Conservation (phyloP, 306 rosid genomes). For the Fragaria nilgerrensis region DNA sequence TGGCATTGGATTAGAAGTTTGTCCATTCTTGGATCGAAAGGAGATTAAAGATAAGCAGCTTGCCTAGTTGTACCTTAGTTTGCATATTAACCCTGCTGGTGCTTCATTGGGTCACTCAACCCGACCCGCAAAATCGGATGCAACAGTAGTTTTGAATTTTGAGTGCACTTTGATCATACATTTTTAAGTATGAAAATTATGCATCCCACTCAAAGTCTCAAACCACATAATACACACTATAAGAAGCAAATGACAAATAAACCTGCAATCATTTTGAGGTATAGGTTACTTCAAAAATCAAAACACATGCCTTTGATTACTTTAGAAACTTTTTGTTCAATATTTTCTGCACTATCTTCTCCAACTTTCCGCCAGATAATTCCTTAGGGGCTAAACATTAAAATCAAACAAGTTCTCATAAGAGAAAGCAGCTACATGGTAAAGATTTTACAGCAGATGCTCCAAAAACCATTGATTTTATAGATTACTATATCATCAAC, state of each 20-base stretch:
- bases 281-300: not conserved
- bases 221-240: too few relatives aligned
- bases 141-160: not conserved
- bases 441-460: not conserved
- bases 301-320: not conserved
- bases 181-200: not conserved
- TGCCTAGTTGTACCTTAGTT: too few relatives aligned
- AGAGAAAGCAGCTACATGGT: slow-evolving; percentile 1
- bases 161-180: not conserved
- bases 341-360: not conserved
- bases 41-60: too few relatives aligned
- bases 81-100: not conserved
- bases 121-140: not conserved
- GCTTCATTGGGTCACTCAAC: not conserved
- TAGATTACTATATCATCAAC: slow-evolving; percentile 13
- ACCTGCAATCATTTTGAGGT: not conserved
- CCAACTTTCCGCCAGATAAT: slow-evolving; percentile 14
- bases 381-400: slow-evolving; percentile 25
- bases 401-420: not conserved
- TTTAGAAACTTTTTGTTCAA: not conserved
- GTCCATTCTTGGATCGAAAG: too few relatives aligned
- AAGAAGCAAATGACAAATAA: not conserved
- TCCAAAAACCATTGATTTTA: slow-evolving; percentile 21
- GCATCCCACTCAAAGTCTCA: too few relatives aligned
- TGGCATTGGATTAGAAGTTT: not conserved